A percentile compares a stretch with the other conserved stretches of the same genome.
Evolutionary conservation across 805 yeast species (phyloP).

Genomic region (Yamadazyma sp.): DNA sequence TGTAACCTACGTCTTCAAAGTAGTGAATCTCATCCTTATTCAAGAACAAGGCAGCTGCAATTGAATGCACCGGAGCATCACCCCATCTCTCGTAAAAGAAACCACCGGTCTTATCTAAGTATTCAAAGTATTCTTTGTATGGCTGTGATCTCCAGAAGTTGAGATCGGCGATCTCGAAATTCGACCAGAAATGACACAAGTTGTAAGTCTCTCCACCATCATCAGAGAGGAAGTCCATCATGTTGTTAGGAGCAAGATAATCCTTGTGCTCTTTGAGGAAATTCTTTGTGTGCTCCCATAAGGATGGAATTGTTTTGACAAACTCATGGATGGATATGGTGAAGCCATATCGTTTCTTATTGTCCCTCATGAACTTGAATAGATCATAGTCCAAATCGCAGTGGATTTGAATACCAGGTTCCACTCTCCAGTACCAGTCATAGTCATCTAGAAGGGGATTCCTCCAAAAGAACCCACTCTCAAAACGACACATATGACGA

Average conservation of each 20-base stretch:
- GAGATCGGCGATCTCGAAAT: constrained; percentile 78
- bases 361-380: constrained; percentile 73
- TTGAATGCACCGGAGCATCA: constrained; percentile 89
- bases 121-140: constrained; percentile 67
- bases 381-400: constrained; percentile 90
- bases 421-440: constrained; percentile 94
- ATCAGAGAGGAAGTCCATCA: constrained; percentile 70
- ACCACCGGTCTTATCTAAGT: constrained; percentile 81
- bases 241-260: constrained; percentile 59
- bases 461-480: constrained; percentile 85
- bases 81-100: constrained; percentile 95
- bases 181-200: constrained; percentile 89
- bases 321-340: constrained; percentile 83
- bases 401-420: constrained; percentile 76
- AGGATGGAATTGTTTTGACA: constrained; percentile 77
- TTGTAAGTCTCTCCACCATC: constrained; percentile 68
- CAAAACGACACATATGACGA: constrained; percentile 92
- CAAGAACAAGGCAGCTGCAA: constrained; percentile 79
- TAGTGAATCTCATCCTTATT: constrained; percentile 68
- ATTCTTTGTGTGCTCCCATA: constrained; percentile 76
- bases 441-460: constrained; percentile 73
- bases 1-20: constrained; percentile 84
- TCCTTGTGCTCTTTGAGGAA: constrained; percentile 63
- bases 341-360: constrained; percentile 81
- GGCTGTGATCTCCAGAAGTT: constrained; percentile 74